These are phyloP conservation scores for Dactylonectria estremocensis DNA, from an alignment of 2,329 filamentous ascomycete species.

Conservation along the genomic window DNA sequence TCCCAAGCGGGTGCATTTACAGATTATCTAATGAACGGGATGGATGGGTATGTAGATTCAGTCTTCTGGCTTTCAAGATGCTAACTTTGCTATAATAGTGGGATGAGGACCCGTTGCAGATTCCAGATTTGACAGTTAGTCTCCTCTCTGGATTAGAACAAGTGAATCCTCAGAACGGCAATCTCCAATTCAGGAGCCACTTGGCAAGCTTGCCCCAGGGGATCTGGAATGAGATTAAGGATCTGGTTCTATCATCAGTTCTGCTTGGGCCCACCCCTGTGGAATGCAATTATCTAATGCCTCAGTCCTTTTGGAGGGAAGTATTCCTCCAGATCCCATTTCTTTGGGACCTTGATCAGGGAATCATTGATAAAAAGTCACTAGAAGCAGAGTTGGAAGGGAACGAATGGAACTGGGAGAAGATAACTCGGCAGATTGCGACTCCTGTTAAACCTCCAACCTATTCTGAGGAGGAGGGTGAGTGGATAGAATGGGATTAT, in stretches of 20 bases:
- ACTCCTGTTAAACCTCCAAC: no score
- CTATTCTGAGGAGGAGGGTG: no score
- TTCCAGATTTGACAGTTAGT: constrained; percentile 8
- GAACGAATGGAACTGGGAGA: constrained; percentile 26
- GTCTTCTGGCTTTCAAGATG: not conserved
- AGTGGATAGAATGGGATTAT: no score
- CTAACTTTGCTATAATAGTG: constrained; percentile 15
- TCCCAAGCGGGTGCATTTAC: not conserved
- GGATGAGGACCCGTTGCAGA: constrained; percentile 14
- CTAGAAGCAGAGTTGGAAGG: no score
- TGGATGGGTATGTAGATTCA: constrained; percentile 5
- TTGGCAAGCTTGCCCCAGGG: constrained; percentile 15
- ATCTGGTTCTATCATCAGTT: not conserved
- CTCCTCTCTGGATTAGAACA: constrained; percentile 16
- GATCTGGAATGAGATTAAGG: constrained; percentile 8
- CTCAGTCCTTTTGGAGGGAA: no score
- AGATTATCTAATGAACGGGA: not conserved
- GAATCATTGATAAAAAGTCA: no score
- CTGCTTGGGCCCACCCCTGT: not conserved
- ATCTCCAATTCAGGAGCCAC: not conserved
- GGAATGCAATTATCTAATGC: constrained; percentile 29
- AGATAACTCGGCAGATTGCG: constrained; percentile 23
- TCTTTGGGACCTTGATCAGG: no score
- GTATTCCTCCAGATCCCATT: no score
- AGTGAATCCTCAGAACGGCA: not conserved